Evolutionary conservation across 164 flowering plant genomes (phyloP), one percentile per base, ranked within the genome.

Genomic region (grape (Vitis vinifera)): DNA sequence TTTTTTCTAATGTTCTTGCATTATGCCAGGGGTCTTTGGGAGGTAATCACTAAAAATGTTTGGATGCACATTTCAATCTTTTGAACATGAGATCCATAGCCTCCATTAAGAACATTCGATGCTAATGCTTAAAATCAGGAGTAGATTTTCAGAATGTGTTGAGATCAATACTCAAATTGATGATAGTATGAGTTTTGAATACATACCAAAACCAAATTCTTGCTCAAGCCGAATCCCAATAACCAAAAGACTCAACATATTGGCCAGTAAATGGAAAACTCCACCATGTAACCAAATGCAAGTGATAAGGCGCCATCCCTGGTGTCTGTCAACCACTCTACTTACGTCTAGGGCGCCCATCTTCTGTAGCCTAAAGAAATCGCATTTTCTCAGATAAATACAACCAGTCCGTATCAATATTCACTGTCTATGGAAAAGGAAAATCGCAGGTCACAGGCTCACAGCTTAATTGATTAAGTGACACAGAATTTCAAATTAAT

Each of bases 251-350:
- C 87, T 79, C 79, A 87, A 63, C 93, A 89, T 89, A 68, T 89
- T 89, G 59, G 87, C 88, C 62, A 89, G 63, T 17, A 89, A 4
- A 79, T 89, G 93, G 60, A 89, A 81, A 76, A 85, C 86, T n/a
- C 93, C 91, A 30, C 78, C 93, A 75, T 89, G 91, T 58, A 89
- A 74, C 93, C 93, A 89, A 23, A 75, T 86, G 81, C 91, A 85
- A 53, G 85, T 75, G 62, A 85, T 51, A 5, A 89, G 84, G 57
- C 89, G 87, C 89, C 91, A 89, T 14, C 78, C 88, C 71, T 87
- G 81, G 69, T 86, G 81, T 64, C 67, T 44, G 14, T 84, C 61
- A 15, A 87, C 88, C 68, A 87, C 88, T 76, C 71, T 84, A 16
- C 51, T 57, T 13, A 82, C 87, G 60, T 85, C 88, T 51, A 89